Evolutionary conservation across 2,329 filamentous ascomycete genomes (phyloP).

Genomic region (Curvularia verruculosa): DNA sequence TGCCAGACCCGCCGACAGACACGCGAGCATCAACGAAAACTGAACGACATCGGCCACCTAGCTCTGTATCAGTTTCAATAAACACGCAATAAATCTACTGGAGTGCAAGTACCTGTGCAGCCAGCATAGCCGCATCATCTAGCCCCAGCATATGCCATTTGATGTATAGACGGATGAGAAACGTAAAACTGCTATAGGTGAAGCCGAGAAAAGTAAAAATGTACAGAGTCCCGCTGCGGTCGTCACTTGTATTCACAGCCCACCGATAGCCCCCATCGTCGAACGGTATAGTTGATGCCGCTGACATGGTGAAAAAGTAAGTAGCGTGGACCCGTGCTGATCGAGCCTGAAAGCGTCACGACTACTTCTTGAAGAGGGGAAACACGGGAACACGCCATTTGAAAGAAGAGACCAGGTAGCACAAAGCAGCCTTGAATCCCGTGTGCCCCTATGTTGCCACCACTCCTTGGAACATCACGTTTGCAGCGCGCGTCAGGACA

Average conservation of each 20-base stretch:
- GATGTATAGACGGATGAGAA: slow-evolving; percentile 32
- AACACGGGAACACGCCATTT: neutral
- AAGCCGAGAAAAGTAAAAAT: slow-evolving; percentile 33
- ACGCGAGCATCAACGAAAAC: slow-evolving; percentile 26
- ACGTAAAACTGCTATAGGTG: slow-evolving; percentile 32
- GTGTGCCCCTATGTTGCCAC: neutral
- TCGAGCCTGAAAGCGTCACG: neutral
- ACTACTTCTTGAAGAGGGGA: neutral
- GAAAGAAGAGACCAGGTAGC: neutral
- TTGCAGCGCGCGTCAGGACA: neutral
- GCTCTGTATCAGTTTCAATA: neutral
- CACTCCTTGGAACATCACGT: neutral
- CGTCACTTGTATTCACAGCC: slow-evolving; percentile 29
- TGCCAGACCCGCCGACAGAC: slow-evolving; percentile 32
- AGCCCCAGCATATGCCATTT: slow-evolving; percentile 36
- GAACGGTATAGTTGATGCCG: neutral
- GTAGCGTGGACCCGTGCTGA: neutral
- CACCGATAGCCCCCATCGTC: slow-evolving; percentile 21
- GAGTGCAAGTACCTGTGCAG: slow-evolving; percentile 31
- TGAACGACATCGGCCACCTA: slow-evolving; percentile 16
- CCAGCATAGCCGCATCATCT: slow-evolving; percentile 31
- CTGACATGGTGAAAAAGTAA: neutral
- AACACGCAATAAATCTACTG: neutral
- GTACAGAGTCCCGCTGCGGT: slow-evolving; percentile 35
- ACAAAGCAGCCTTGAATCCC: neutral